Evolutionary conservation across 257 asterid genomes (phyloP), one percentile per base, ranked within the genome.

Genomic region (Mentha longifolia): DNA sequence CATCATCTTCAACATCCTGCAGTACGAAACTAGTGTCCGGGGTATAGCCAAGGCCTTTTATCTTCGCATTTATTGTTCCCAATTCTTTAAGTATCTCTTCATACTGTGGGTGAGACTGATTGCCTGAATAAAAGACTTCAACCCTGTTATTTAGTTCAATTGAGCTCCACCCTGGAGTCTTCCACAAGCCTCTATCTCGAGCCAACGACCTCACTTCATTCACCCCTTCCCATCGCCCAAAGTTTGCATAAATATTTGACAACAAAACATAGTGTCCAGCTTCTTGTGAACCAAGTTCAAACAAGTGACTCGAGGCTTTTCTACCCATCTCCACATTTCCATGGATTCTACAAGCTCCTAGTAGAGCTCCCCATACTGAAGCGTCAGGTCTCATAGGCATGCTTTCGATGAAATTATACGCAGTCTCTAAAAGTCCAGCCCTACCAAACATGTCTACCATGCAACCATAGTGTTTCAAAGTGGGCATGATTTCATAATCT

Each of bases 1-100:
- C 98, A 30, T 92, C 96, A 72, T 92, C 96, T 80, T 86, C 95
- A 35, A 89, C 96, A 76, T 87, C 95, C 70, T 87, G 96, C 71
- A 89, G 75, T 19, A 89, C 98, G 57, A 86, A 89, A 67, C 90
- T 88, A 65, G 68, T 70, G 69, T 92, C 95, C 7, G 97, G 96
- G 41, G 68, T 75, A 74, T 91, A 87, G 61, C 97, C 97, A 10
- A 89, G 80, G 56, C 79, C 41, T 81, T 87, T 89, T 65, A 84
- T 68, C 80, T 85, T 85, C 67, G 77, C 85, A 74, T 83, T 83
- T 67, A 85, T 61, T 20, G 56, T 25, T 20, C 72, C 87, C 71
- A 89, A 72, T 67, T 92, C 94, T 67, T 67, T 71, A 42, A 85
- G 81, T 81, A 92, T 86, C 79, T 79, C 81, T 42, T 76, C 76